phyloP scores from a whole-genome alignment of 768 basidiomycete species.

The Kwoniella botswanensis region DNA sequence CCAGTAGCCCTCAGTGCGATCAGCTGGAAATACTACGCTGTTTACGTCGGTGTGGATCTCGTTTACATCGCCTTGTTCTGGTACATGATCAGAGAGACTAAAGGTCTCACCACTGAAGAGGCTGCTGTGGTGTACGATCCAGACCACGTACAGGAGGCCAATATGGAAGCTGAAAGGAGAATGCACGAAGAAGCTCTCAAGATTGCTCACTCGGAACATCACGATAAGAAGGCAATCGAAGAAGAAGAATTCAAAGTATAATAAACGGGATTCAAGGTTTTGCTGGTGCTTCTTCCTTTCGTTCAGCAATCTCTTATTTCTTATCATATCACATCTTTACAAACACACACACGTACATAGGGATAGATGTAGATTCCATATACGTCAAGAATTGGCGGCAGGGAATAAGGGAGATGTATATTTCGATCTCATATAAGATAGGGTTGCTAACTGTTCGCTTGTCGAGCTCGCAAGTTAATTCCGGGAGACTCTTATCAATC shows the following conservation, averaged over 20 bases:
- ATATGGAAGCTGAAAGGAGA: slow-evolving; percentile 20
- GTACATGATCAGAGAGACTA: slow-evolving; percentile 23
- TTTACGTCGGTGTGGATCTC: slow-evolving; percentile 22
- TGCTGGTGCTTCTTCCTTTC: too few species aligned
- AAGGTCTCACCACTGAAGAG: slow-evolving; percentile 25
- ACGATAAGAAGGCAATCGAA: slow-evolving; percentile 2
- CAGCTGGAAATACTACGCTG: slow-evolving; percentile 43
- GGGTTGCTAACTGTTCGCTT: too few species aligned
- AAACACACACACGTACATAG: too few species aligned
- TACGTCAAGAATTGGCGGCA: too few species aligned
- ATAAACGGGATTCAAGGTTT: too few species aligned
- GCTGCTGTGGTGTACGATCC: slow-evolving; percentile 28
- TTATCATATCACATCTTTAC: too few species aligned
- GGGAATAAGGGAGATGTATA: too few species aligned
- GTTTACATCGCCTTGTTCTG: slow-evolving; percentile 19
- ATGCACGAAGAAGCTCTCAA: slow-evolving; percentile 21
- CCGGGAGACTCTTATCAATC: too few species aligned
- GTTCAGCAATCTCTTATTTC: too few species aligned
- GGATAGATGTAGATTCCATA: too few species aligned
- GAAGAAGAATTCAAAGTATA: slow-evolving; percentile 10
- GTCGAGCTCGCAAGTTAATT: too few species aligned
- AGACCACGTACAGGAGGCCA: slow-evolving; percentile 18
- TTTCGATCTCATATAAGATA: too few species aligned
- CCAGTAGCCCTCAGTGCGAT: slow-evolving; percentile 34
- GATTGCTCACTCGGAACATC: slow-evolving; percentile 11